phyloP scores from a whole-genome alignment of 352 stramenopile species.

The Globisporangium megalacanthum region DNA sequence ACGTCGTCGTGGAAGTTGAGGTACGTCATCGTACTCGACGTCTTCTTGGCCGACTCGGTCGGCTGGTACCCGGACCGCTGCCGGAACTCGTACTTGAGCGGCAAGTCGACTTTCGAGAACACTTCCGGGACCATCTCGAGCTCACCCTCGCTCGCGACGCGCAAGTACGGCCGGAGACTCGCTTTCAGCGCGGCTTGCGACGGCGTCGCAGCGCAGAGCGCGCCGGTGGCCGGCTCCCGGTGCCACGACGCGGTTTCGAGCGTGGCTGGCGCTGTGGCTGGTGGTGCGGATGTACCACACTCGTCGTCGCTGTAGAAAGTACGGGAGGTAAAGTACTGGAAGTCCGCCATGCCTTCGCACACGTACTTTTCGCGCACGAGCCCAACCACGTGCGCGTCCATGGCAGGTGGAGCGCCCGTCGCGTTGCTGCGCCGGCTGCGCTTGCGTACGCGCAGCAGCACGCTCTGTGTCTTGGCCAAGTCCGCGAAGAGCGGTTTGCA shows the following conservation, averaged over 20 bases:
- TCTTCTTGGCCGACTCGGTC: constrained; percentile 49
- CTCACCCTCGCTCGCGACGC: constrained; percentile 37
- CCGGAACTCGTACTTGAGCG: constrained; percentile 81
- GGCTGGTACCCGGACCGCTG: constrained; percentile 70
- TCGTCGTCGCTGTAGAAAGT: constrained; percentile 36
- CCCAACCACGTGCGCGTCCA: constrained; percentile 48
- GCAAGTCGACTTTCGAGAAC: constrained; percentile 80
- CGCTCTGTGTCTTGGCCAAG: constrained; percentile 73
- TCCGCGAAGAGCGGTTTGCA: constrained; percentile 83
- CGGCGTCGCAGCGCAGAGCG: constrained; percentile 34
- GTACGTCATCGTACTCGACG: constrained; percentile 72
- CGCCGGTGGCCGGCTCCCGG: constrained; percentile 3
- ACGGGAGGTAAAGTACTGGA: constrained; percentile 73
- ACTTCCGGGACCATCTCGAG: constrained; percentile 76
- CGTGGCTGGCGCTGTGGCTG: constrained; percentile 11
- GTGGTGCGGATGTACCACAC: constrained; percentile 1
- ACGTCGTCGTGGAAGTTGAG: constrained; percentile 73
- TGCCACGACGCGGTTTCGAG: background rate
- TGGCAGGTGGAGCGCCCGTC: background rate
- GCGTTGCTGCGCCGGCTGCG: constrained; percentile 6
- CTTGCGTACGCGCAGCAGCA: constrained; percentile 56
- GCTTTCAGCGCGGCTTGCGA: constrained; percentile 40
- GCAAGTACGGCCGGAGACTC: constrained; percentile 55
- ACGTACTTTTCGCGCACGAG: constrained; percentile 76
- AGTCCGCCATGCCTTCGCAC: constrained; percentile 83